Percentiles rank a stretch among this genome's conserved stretches.
These are phyloP conservation scores for Fusarium graminum DNA, from an alignment of 2,329 filamentous ascomycete species.

Conservation along the genomic window DNA sequence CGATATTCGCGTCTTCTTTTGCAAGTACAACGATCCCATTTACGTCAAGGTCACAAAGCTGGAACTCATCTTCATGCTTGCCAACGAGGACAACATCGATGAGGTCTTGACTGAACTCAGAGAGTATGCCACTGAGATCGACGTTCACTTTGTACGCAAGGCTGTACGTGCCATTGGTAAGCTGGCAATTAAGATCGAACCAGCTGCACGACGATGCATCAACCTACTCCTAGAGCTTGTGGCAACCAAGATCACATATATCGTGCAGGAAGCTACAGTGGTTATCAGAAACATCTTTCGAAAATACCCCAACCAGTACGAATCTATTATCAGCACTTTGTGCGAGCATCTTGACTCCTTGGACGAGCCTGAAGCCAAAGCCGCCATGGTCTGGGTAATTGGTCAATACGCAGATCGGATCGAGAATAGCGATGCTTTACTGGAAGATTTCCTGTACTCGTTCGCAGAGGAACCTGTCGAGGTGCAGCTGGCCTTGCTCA, in stretches of 20 bases:
- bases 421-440: conserved; percentile 92
- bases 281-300: conserved; percentile 99
- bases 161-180: conserved; percentile 98
- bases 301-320: conserved; percentile 98
- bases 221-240: conserved; percentile 93
- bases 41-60: conserved; percentile 99
- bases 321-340: conserved; percentile 94
- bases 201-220: conserved; percentile 90
- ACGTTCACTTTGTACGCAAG: conserved; percentile 98
- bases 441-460: conserved; percentile 94
- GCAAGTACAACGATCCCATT: conserved; percentile 99
- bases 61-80: conserved; percentile 98
- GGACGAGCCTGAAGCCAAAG: conserved; percentile 97
- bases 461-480: conserved; percentile 96
- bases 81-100: conserved; percentile 93
- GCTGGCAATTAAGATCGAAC: conserved; percentile 98
- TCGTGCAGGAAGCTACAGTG: conserved; percentile 98
- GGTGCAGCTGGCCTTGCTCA: conserved; percentile 93
- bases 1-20: conserved; percentile 98
- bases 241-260: conserved; percentile 98
- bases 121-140: conserved; percentile 98
- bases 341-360: conserved; percentile 97
- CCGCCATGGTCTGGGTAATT: conserved; percentile 99
- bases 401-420: conserved; percentile 98
- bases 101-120: conserved; percentile 93